phyloP scores from a whole-genome alignment of 805 yeast species.

The Priceomyces medius region DNA sequence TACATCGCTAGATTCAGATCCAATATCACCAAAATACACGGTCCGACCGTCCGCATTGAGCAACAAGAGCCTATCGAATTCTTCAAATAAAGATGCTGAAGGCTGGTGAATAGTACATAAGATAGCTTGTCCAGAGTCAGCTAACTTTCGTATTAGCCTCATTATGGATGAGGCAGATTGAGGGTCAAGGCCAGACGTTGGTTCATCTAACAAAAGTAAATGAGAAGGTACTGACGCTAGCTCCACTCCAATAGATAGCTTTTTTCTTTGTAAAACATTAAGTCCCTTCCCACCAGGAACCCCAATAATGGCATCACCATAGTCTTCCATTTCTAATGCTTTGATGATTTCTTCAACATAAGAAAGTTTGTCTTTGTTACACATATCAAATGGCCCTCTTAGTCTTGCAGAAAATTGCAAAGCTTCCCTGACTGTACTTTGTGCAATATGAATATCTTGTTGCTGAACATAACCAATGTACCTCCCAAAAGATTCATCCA shows the following conservation, averaged over 20 bases:
- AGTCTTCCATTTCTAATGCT: slow-evolving; percentile 18
- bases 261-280: slow-evolving; percentile 35
- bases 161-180: slow-evolving; percentile 38
- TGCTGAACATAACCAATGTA: slow-evolving; percentile 22
- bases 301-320: slow-evolving; percentile 34
- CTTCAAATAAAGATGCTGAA: slow-evolving; percentile 69
- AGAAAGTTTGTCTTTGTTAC: slow-evolving; percentile 14
- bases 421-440: slow-evolving; percentile 19
- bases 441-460: slow-evolving; percentile 20
- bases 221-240: slow-evolving; percentile 29
- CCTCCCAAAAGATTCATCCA: slow-evolving; percentile 51
- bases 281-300: slow-evolving; percentile 36
- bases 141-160: slow-evolving; percentile 31
- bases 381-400: slow-evolving; percentile 52
- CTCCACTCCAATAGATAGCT: slow-evolving; percentile 33
- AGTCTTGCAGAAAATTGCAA: slow-evolving; percentile 19
- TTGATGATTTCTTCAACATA: slow-evolving; percentile 18
- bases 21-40: slow-evolving; percentile 48
- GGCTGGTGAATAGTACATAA: slow-evolving; percentile 76
- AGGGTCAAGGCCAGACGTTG: slow-evolving; percentile 39
- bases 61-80: slow-evolving; percentile 70
- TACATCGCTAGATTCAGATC: slow-evolving; percentile 22
- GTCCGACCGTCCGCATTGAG: slow-evolving; percentile 71
- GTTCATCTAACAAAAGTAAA: slow-evolving; percentile 33
- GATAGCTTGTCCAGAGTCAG: slow-evolving; percentile 35